Base-by-base conservation (phyloP, 2,329 filamentous ascomycete genomes). In the Pleomassaria siparia region DNA sequence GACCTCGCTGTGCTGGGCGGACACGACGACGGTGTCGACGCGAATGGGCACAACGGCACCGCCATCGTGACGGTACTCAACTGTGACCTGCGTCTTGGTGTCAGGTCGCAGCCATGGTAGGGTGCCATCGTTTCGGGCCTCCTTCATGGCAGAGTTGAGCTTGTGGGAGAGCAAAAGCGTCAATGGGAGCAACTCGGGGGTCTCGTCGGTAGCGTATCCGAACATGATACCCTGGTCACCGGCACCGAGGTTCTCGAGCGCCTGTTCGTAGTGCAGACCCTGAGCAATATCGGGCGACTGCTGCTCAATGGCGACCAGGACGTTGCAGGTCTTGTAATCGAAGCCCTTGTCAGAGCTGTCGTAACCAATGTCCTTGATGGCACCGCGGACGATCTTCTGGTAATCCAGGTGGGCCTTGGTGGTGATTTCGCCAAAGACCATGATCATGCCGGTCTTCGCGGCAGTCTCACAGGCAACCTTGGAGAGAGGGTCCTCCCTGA, bases 221-320 rank as follows among this genome's bases (percentile, higher is more conserved):
- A 99, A 99, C 94, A 99, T 99, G 83, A 99, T 96, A 82, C 94
- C 94, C 83, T 99, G 94, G 79, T 99, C 94, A 87, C 94, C 94
- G 56, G 94, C 94, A 77, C 94, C 94, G 59, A 99, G 87, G 79
- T 95, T 87, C 85, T 99, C 94, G 41, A 99, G 87, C 62, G 90
- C 91, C 81, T 96, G 84, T 61, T 99, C 94, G 76, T 95, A 95
- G 83, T 97, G 90, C 48, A 99, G 89, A 83, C 94, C 94, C 80
- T 97, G 94, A 64, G 94, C 94, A 71, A 99, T 99, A 77, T 99
- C 94, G 69, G 92, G 89, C 52, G 92, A 97, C 80, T 99, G 94
- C 80, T 99, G 85, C 86, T 99, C 94, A 76, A 99, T 96, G 78
- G 92, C 94, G 67, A 97, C 91, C 65, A 97, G 86, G 71, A 99